Evolutionary conservation across 495 filamentous ascomycete species (phyloP).

Genomic region (Aspergillus conjunctus): DNA sequence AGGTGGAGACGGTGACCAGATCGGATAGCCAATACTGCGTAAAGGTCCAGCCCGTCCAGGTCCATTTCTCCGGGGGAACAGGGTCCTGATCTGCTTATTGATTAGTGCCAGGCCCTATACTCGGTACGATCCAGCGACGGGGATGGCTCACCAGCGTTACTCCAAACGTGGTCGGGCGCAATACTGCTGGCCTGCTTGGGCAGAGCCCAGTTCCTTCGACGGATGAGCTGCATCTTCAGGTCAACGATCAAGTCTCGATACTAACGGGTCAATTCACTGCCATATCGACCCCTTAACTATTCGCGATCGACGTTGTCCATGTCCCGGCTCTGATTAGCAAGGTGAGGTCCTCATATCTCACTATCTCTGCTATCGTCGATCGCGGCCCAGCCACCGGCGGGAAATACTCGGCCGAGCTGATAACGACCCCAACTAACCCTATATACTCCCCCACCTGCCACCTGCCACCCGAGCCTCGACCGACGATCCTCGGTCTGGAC

Average conservation of each 20-base stretch:
- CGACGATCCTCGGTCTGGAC: neutral
- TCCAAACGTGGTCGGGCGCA: slow-evolving; percentile 17
- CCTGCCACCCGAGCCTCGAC: neutral
- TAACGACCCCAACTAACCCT: neutral
- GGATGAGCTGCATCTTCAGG: slow-evolving; percentile 10
- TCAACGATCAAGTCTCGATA: neutral
- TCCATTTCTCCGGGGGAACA: slow-evolving; percentile 16
- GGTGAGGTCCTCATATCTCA: neutral
- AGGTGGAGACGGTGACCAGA: slow-evolving; percentile 16
- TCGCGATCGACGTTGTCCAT: neutral
- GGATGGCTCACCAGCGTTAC: slow-evolving; percentile 12
- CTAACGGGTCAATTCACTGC: neutral
- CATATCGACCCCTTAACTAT: neutral
- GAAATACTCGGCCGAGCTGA: slow-evolving; percentile 6
- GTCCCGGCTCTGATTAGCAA: neutral
- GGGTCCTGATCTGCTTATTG: slow-evolving; percentile 11
- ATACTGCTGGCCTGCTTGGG: slow-evolving; percentile 19
- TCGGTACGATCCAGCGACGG: neutral
- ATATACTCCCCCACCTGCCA: neutral
- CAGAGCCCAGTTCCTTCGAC: slow-evolving; percentile 7
- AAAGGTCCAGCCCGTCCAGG: slow-evolving; percentile 16
- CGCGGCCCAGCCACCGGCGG: too few species aligned
- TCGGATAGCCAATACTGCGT: slow-evolving; percentile 17
- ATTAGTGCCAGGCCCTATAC: too few species aligned
- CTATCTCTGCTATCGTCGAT: neutral